Evolutionary conservation across 176 grass and related monocot genomes (phyloP).

Genomic region (Saccharum officinarum): DNA sequence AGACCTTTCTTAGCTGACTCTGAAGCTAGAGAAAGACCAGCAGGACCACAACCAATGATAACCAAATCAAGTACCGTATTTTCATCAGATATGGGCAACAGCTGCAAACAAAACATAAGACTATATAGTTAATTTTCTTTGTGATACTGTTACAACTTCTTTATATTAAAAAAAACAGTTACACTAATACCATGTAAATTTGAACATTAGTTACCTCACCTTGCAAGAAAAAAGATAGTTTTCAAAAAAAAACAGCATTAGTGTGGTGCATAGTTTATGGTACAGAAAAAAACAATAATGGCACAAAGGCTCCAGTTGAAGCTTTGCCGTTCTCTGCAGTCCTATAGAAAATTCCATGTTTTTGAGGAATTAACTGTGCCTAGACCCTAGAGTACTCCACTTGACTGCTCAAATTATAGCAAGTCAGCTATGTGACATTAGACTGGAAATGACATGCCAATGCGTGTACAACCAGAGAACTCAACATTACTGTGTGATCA

Average conservation of each 20-base stretch:
- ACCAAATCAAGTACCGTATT: conserved; percentile 79
- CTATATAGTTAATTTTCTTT: conserved; percentile 8
- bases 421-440: conserved; percentile 13
- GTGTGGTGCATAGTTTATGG: background rate
- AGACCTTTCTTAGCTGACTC: conserved; percentile 97
- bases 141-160: background rate
- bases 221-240: background rate
- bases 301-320: background rate
- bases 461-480: background rate
- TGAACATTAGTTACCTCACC: background rate
- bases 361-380: background rate
- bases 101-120: conserved; percentile 49
- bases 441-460: background rate
- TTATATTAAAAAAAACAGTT: background rate
- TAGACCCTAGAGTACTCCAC: background rate
- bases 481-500: background rate
- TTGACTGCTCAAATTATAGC: background rate
- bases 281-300: background rate
- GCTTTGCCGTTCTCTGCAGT: background rate
- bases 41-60: conserved; percentile 93
- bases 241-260: background rate
- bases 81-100: conserved; percentile 60
- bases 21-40: conserved; percentile 86
- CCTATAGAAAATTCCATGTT: background rate
- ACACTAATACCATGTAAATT: too few relatives aligned